These are phyloP conservation scores for Eragrostis tef DNA, from an alignment of 202 grass and related monocot genomes.

Conservation along the genomic window DNA sequence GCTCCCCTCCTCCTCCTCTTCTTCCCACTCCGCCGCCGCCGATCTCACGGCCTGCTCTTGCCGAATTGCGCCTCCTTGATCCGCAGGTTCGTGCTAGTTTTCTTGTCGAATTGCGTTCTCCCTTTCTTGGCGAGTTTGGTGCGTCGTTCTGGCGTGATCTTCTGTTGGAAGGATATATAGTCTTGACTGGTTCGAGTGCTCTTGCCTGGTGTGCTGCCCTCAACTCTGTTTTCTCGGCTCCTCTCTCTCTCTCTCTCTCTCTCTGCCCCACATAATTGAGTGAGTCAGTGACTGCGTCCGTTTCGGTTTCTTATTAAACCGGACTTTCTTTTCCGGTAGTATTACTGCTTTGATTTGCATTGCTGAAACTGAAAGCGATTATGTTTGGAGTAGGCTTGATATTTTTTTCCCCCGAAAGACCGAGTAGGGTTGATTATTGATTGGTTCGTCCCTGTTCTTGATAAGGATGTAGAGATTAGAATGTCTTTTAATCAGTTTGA, in stretches of 20 bases:
- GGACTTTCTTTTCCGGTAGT: neutral
- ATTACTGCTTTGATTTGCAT: neutral
- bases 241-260: too few relatives aligned
- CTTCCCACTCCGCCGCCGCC: neutral
- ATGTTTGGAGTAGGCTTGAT: neutral
- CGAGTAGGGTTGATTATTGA: too few relatives aligned
- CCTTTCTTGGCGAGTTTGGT: neutral
- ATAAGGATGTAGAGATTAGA: neutral
- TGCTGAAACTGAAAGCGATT: neutral
- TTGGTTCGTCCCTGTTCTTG: neutral
- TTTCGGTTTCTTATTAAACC: neutral
- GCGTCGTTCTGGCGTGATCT: neutral
- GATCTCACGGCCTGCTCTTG: neutral
- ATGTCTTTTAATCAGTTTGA: neutral
- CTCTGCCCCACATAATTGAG: neutral
- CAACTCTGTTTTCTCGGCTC: neutral
- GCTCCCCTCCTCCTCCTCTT: neutral
- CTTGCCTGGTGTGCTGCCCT: neutral
- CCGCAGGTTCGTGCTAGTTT: neutral
- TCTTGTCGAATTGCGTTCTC: neutral
- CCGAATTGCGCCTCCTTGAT: neutral
- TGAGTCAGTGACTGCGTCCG: neutral
- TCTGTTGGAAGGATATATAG: neutral
- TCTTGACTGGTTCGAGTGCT: neutral
- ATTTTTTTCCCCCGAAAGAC: too few relatives aligned